Conservation (phyloP, 345 rosid genomes). For the Eutrema japonicum region DNA sequence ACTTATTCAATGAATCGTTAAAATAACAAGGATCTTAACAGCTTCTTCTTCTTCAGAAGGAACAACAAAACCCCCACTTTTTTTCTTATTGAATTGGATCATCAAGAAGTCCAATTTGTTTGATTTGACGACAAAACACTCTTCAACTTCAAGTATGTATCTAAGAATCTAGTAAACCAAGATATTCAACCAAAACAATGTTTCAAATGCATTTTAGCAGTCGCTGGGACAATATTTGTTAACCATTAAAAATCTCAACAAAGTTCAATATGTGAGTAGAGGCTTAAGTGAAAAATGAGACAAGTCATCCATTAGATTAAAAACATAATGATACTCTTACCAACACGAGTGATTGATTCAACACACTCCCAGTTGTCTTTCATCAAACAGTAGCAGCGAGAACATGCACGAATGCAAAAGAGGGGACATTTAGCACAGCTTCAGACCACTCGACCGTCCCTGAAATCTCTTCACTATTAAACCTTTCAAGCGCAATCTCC, state of each 20-base stretch:
- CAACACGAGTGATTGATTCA: neutral
- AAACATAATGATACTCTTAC: neutral
- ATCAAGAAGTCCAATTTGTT: too few species aligned
- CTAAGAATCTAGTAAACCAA: neutral
- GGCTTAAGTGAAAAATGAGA: neutral
- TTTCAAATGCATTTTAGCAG: neutral
- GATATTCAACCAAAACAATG: neutral
- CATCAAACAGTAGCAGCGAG: conserved; percentile 1
- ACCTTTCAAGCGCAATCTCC: neutral
- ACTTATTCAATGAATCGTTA: too few species aligned
- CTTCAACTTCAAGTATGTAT: too few species aligned
- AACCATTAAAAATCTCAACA: neutral
- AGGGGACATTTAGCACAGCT: conserved; percentile 7
- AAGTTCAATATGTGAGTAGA: neutral
- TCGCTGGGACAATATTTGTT: neutral
- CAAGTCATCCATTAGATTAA: neutral
- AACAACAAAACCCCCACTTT: too few species aligned
- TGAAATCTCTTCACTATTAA: neutral
- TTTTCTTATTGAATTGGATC: too few species aligned
- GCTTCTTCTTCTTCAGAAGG: too few species aligned
- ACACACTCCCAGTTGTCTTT: neutral
- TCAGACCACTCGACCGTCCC: conserved; percentile 10
- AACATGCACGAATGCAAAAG: neutral
- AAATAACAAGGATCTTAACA: too few species aligned
- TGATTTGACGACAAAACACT: too few species aligned